phyloP scores from a whole-genome alignment of 2,329 filamentous ascomycete species.

The Exserohilum turcica region DNA sequence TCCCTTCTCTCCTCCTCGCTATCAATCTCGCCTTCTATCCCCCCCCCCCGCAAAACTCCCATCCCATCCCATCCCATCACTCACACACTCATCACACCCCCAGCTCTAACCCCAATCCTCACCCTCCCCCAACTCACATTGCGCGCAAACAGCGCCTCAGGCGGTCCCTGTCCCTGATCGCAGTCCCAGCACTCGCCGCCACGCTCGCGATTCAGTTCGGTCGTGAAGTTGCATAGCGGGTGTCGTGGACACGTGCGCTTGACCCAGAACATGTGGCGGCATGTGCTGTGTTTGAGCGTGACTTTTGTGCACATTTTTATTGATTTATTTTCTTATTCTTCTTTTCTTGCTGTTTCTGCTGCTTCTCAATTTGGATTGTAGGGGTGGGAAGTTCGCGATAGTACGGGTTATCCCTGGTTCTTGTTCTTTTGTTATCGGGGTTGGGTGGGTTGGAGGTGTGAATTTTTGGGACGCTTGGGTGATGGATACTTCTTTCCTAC shows the following conservation, averaged over 20 bases:
- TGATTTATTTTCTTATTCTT: not conserved
- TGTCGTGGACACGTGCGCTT: slow-evolving; percentile 25
- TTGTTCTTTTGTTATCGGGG: no score
- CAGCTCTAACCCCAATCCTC: slow-evolving; percentile 1
- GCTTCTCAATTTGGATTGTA: no score
- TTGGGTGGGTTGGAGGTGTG: no score
- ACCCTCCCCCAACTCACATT: slow-evolving; percentile 27
- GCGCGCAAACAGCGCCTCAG: slow-evolving; percentile 25
- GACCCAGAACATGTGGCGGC: slow-evolving; percentile 26
- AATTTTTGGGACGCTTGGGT: no score
- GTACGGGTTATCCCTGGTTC: no score
- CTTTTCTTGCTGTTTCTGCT: not conserved
- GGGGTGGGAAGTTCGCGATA: no score
- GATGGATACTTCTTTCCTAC: no score
- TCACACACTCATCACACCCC: slow-evolving; percentile 9
- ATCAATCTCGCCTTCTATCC: no score
- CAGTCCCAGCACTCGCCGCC: slow-evolving; percentile 34
- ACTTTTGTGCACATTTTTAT: slow-evolving; percentile 30
- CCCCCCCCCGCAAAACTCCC: not conserved
- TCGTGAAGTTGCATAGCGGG: slow-evolving; percentile 17
- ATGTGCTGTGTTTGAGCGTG: slow-evolving; percentile 27
- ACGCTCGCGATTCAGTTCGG: slow-evolving; percentile 23
- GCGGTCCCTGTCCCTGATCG: slow-evolving; percentile 29
- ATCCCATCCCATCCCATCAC: not conserved
- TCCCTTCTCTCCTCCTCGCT: no score